These are phyloP conservation scores for Blastocladiella emersonii DNA, from an alignment of 371 early-diverging fungal genomes.

Conservation along the genomic window DNA sequence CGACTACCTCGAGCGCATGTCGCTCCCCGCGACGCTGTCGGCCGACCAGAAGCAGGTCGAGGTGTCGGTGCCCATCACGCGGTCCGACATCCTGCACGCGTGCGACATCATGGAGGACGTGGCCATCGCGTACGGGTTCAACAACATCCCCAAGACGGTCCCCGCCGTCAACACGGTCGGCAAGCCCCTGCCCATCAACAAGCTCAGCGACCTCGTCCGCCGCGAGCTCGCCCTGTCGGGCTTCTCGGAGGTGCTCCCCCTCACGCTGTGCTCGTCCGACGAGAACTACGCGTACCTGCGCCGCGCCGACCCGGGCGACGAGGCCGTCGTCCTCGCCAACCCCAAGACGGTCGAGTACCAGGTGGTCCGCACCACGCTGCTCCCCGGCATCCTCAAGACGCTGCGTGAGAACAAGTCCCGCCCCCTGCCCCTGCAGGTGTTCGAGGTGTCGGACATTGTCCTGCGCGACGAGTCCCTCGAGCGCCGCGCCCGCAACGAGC, in stretches of 20 bases:
- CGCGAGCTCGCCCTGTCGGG: slow-evolving; percentile 85
- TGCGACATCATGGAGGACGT: slow-evolving; percentile 99
- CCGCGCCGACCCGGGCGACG: slow-evolving; percentile 52
- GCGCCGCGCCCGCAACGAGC: slow-evolving; percentile 79
- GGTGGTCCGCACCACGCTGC: slow-evolving; percentile 84
- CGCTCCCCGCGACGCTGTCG: slow-evolving; percentile 42
- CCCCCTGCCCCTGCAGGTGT: slow-evolving; percentile 87
- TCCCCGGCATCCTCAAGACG: slow-evolving; percentile 96
- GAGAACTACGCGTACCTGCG: slow-evolving; percentile 86
- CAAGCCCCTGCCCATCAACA: slow-evolving; percentile 84
- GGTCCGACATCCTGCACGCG: slow-evolving; percentile 94
- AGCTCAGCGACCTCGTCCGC: slow-evolving; percentile 79
- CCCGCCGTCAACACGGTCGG: slow-evolving; percentile 77
- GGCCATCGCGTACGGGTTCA: slow-evolving; percentile 98
- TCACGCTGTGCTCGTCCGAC: slow-evolving; percentile 94
- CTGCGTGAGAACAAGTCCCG: slow-evolving; percentile 80
- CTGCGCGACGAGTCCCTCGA: slow-evolving; percentile 66
- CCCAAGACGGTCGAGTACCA: slow-evolving; percentile 93
- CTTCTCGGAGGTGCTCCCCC: slow-evolving; percentile 90
- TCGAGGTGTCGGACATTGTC: slow-evolving; percentile 96
- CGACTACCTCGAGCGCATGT: slow-evolving; percentile 69
- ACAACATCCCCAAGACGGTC: slow-evolving; percentile 75
- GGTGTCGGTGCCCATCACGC: slow-evolving; percentile 82
- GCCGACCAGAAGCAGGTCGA: slow-evolving; percentile 39
- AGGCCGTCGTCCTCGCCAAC: slow-evolving; percentile 84